A percentile compares a stretch with the other conserved stretches of the same genome.
These are phyloP conservation scores for Suaeda aralocaspica DNA, from an alignment of 148 eudicot genomes.

Conservation along the genomic window DNA sequence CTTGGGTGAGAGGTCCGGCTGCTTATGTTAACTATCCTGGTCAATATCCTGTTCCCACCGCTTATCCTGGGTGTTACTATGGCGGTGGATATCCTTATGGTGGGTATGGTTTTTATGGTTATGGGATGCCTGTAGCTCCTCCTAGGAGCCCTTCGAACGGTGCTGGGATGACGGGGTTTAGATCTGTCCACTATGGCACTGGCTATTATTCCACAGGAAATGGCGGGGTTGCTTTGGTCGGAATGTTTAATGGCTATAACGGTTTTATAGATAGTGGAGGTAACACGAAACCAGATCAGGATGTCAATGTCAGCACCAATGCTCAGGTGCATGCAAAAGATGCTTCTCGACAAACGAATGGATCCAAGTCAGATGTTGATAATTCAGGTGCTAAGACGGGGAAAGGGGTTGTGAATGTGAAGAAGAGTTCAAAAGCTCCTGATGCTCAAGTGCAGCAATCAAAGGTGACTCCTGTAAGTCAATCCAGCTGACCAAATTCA, in stretches of 20 bases:
- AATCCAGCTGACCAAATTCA: constrained; percentile 34
- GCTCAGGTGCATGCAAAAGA: constrained; percentile 15
- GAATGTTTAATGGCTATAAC: constrained; percentile 21
- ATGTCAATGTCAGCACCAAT: constrained; percentile 15
- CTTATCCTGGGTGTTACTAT: constrained; percentile 55
- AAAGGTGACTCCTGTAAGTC: constrained; percentile 25
- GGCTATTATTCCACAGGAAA: constrained; percentile 43
- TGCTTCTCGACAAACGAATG: neutral
- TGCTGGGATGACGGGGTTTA: constrained; percentile 31
- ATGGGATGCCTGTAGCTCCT: constrained; percentile 40
- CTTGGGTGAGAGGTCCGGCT: constrained; percentile 28
- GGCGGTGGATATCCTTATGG: constrained; percentile 38
- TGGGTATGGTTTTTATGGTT: constrained; percentile 45
- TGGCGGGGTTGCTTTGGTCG: constrained; percentile 40
- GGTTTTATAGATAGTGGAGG: constrained; percentile 11
- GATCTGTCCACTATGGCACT: constrained; percentile 41
- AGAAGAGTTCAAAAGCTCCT: constrained; percentile 24
- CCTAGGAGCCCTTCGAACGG: constrained; percentile 40
- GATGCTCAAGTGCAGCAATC: constrained; percentile 19
- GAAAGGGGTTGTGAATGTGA: constrained; percentile 22
- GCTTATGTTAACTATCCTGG: constrained; percentile 33
- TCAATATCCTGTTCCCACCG: constrained; percentile 31
- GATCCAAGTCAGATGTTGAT: constrained; percentile 22
- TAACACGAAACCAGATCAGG: constrained; percentile 17
- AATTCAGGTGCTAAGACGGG: constrained; percentile 17